These are phyloP conservation scores for Trichothecium roseum DNA, from an alignment of 2,329 filamentous ascomycete species.

Conservation along the genomic window DNA sequence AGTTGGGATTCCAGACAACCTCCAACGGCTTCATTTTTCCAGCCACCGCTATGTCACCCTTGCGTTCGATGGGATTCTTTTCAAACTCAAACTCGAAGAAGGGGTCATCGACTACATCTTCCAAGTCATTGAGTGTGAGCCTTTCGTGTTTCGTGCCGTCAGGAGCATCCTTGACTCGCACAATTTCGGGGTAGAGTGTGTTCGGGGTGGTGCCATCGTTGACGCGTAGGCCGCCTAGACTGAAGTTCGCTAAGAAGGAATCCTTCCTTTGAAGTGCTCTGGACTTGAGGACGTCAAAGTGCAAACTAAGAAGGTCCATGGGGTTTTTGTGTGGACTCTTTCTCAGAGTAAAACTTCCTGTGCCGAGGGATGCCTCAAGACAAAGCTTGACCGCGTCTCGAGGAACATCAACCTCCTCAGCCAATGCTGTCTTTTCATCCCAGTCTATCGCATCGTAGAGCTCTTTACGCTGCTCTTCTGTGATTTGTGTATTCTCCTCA, in stretches of 20 bases:
- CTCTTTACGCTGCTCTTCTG: constrained; percentile 90
- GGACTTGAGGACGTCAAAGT: constrained; percentile 91
- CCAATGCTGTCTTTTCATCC: constrained; percentile 87
- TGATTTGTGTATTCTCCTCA: constrained; percentile 74
- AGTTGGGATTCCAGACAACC: constrained; percentile 93
- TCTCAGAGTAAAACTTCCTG: constrained; percentile 90
- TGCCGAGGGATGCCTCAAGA: constrained; percentile 84
- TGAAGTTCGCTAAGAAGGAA: constrained; percentile 79
- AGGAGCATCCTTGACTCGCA: constrained; percentile 84
- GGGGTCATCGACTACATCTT: constrained; percentile 46
- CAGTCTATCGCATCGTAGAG: constrained; percentile 97
- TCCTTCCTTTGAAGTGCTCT: constrained; percentile 85
- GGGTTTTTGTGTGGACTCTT: constrained; percentile 51
- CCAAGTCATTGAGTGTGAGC: constrained; percentile 43
- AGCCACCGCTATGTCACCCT: constrained; percentile 81
- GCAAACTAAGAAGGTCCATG: constrained; percentile 75
- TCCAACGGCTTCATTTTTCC: constrained; percentile 92
- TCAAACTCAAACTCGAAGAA: constrained; percentile 93
- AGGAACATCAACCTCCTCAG: constrained; percentile 81
- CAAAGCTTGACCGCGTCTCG: constrained; percentile 89
- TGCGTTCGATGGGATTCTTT: constrained; percentile 86
- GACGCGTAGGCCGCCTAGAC: constrained; percentile 83
- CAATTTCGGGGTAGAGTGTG: constrained; percentile 88
- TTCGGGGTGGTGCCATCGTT: constrained; percentile 93
- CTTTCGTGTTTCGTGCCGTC: constrained; percentile 33